Evolutionary conservation across 2,329 filamentous ascomycete species (phyloP), one percentile per base, ranked within the genome.

Genomic region (Rhynchosporium secalis): DNA sequence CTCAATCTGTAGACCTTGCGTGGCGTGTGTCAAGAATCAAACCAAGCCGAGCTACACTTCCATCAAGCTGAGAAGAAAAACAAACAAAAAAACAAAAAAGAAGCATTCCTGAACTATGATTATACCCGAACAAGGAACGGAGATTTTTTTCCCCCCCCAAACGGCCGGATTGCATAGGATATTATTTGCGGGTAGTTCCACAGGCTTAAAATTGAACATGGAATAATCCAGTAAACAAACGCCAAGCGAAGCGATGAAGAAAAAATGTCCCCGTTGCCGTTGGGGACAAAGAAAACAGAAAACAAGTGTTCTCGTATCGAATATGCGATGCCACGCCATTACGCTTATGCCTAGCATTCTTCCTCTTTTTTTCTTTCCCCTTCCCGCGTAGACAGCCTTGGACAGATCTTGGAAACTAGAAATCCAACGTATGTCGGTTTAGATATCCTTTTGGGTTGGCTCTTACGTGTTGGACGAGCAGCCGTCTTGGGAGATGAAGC

Each of bases 271-370:
- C 20, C 20, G 20, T 20, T 20, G 20, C 20, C 20, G 20, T 20
- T 20, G 20, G 20, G 20, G 20, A 20, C 20, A 20, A 20, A 20
- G 20, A 20, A 20, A 20, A 20, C 20, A 20, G 20, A 20, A 1
- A 20, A 20, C 20, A 20, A 20, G 20, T 20, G 20, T 20, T 20
- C 20, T 20, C 20, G 20, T 54, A 54, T 41, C 51, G 51, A 1
- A 54, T 54, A 54, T 54, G 51, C 51, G 29, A 38, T 52, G 48
- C 40, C 7, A 43, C 20, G 41, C 41, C 48, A 33, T 51, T 51
- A 54, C 13, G 33, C 33, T 54, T 15, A 54, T 54, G 51, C 51
- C 40, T 54, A 54, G n/a, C 29, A 7, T 29, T 38, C 3, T 40
- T 45, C 4, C 15, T 41, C 40, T 41, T 15, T 41, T 1, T 41